Conservation (phyloP, 2,329 filamentous ascomycete species). For the Cryphonectria carpinicola region DNA sequence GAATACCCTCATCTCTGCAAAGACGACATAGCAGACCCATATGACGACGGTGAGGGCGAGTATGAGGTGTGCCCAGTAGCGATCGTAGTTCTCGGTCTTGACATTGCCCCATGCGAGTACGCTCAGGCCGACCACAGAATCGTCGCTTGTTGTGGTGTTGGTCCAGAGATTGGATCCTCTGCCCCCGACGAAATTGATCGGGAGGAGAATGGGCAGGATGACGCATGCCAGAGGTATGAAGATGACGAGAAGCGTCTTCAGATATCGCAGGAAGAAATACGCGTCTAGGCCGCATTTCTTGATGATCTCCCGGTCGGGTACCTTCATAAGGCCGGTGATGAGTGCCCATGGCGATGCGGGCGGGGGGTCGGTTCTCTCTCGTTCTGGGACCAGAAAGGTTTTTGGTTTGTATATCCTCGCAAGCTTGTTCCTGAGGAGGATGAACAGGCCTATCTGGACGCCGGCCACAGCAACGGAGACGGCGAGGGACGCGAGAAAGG, state of each 20-base stretch:
- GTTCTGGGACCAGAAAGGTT: slow-evolving; percentile 83
- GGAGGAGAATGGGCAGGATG: slow-evolving; percentile 83
- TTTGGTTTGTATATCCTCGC: slow-evolving; percentile 84
- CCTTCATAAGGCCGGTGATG: slow-evolving; percentile 64
- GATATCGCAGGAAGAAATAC: slow-evolving; percentile 95
- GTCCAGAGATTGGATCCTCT: slow-evolving; percentile 51
- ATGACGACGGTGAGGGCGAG: slow-evolving; percentile 77
- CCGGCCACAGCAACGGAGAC: slow-evolving; percentile 66
- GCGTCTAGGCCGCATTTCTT: slow-evolving; percentile 95
- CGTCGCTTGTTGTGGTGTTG: slow-evolving; percentile 43
- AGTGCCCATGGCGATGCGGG: slow-evolving; percentile 59
- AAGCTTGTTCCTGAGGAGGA: slow-evolving; percentile 76
- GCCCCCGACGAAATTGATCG: slow-evolving; percentile 79
- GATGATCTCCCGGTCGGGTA: slow-evolving; percentile 81
- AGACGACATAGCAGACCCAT: slow-evolving; percentile 88
- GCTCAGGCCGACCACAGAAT: slow-evolving; percentile 66
- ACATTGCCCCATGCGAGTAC: slow-evolving; percentile 88
- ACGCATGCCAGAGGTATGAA: slow-evolving; percentile 81
- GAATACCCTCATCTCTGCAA: slow-evolving; percentile 82
- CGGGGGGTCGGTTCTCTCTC: slow-evolving; percentile 78
- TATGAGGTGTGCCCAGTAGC: slow-evolving; percentile 84
- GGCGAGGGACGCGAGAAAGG: slow-evolving; percentile 69
- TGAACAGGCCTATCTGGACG: slow-evolving; percentile 70
- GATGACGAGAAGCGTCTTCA: slow-evolving; percentile 78
- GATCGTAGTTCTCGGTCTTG: slow-evolving; percentile 61